A percentile compares a stretch with the other conserved stretches of the same genome.
Conservation (phyloP, 768 basidiomycete genomes). For the Gautieria morchelliformis region DNA sequence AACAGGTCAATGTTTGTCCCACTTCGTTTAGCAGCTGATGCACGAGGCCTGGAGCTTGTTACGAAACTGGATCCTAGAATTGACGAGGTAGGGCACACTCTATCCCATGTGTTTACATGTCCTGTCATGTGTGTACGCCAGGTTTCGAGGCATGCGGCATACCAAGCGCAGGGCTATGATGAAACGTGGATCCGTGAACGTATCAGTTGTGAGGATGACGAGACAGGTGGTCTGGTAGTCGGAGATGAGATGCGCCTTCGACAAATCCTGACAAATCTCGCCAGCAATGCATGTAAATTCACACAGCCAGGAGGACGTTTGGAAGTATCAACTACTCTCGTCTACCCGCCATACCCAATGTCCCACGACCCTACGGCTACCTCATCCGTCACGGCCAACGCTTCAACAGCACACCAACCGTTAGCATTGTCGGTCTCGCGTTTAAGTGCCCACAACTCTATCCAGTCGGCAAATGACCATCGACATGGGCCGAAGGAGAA, state of each 20-base stretch:
- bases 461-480: slow-evolving; percentile 17
- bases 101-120: background rate
- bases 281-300: slow-evolving; percentile 78
- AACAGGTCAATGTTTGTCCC: slow-evolving; percentile 29
- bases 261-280: slow-evolving; percentile 78
- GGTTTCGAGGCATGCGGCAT: background rate
- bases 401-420: background rate
- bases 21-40: slow-evolving; percentile 19
- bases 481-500: background rate
- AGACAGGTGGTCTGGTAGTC: slow-evolving; percentile 55
- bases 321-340: slow-evolving; percentile 53
- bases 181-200: background rate
- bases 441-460: slow-evolving; percentile 42
- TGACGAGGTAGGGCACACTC: slow-evolving; percentile 14
- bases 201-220: background rate
- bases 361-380: slow-evolving; percentile 12
- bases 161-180: background rate
- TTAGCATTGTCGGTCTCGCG: slow-evolving; percentile 18
- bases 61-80: slow-evolving; percentile 19
- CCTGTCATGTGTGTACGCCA: background rate
- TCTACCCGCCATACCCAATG: slow-evolving; percentile 22
- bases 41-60: slow-evolving; percentile 17
- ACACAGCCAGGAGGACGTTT: slow-evolving; percentile 62
- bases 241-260: slow-evolving; percentile 78
- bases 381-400: background rate